phyloP scores from a whole-genome alignment of 345 rosid species.

The Moricandia arvensis region DNA sequence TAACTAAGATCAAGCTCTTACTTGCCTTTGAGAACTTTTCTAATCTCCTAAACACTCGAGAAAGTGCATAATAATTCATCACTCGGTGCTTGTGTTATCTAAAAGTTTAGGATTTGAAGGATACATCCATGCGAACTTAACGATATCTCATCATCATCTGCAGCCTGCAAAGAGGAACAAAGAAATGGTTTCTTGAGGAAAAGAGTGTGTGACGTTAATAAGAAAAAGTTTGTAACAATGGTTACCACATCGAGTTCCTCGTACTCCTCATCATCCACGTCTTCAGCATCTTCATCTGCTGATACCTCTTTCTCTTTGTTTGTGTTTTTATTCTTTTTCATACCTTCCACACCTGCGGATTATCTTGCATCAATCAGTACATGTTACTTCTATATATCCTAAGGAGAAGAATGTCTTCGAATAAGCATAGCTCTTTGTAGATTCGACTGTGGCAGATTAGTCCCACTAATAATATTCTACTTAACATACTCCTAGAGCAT shows the following conservation, averaged over 20 bases:
- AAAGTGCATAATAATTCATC: background rate
- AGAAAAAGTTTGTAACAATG: background rate
- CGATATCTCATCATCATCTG: conserved; percentile 52
- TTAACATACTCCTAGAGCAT: background rate
- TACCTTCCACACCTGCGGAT: conserved; percentile 25
- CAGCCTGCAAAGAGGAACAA: conserved; percentile 46
- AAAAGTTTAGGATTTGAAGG: conserved; percentile 41
- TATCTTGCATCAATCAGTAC: conserved; percentile 15
- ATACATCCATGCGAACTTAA: conserved; percentile 61
- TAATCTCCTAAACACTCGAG: background rate
- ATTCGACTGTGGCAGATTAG: background rate
- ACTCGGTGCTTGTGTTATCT: background rate
- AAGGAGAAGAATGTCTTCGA: background rate
- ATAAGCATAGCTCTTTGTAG: background rate
- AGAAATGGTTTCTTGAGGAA: background rate
- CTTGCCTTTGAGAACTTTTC: background rate
- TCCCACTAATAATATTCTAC: background rate
- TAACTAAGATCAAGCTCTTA: background rate
- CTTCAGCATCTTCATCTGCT: conserved; percentile 65
- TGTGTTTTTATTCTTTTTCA: conserved; percentile 35
- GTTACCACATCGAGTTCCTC: conserved; percentile 62
- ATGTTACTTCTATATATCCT: background rate
- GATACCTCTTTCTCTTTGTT: conserved; percentile 45
- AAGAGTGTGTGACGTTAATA: background rate
- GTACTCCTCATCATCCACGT: conserved; percentile 57